A percentile compares a stretch with the other conserved stretches of the same genome.
Conservation (phyloP, 2,329 filamentous ascomycete genomes). For the Cercospora sp. region DNA sequence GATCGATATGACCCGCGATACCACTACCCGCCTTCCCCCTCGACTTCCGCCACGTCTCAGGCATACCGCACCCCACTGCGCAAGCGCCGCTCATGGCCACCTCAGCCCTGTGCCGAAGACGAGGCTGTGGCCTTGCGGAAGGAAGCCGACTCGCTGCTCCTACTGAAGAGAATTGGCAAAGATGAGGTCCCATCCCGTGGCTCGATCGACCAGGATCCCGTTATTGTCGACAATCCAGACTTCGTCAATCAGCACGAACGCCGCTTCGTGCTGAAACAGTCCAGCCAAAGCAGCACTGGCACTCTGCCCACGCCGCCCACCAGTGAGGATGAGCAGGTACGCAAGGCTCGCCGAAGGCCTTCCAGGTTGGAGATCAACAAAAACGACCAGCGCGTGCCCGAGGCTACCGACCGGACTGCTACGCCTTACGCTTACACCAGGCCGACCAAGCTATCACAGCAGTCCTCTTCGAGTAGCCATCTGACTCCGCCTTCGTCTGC, state of each 20-base stretch:
- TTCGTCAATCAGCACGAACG: slow-evolving; percentile 49
- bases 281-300: slow-evolving; percentile 12
- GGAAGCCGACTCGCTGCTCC: slow-evolving; percentile 53
- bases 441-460: slow-evolving; percentile 35
- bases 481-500: slow-evolving; percentile 42
- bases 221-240: slow-evolving; percentile 60
- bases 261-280: slow-evolving; percentile 55
- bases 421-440: slow-evolving; percentile 50
- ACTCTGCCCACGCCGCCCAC: slow-evolving; percentile 39
- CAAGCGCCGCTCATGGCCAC: slow-evolving; percentile 51
- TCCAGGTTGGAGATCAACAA: slow-evolving; percentile 40
- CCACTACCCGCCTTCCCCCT: slow-evolving; percentile 32
- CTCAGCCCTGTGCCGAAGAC: slow-evolving; percentile 68
- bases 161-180: slow-evolving; percentile 39
- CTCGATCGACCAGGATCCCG: slow-evolving; percentile 65
- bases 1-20: slow-evolving; percentile 32
- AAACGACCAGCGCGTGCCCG: slow-evolving; percentile 38
- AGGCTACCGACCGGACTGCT: slow-evolving; percentile 44
- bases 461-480: slow-evolving; percentile 43
- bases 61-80: slow-evolving; percentile 26
- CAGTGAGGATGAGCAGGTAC: slow-evolving; percentile 41
- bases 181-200: slow-evolving; percentile 64
- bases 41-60: slow-evolving; percentile 17
- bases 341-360: slow-evolving; percentile 33
- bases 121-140: slow-evolving; percentile 62